These are phyloP conservation scores for Pelomyxa schiedti DNA, from an alignment of 78 protist genomes.

Conservation along the genomic window DNA sequence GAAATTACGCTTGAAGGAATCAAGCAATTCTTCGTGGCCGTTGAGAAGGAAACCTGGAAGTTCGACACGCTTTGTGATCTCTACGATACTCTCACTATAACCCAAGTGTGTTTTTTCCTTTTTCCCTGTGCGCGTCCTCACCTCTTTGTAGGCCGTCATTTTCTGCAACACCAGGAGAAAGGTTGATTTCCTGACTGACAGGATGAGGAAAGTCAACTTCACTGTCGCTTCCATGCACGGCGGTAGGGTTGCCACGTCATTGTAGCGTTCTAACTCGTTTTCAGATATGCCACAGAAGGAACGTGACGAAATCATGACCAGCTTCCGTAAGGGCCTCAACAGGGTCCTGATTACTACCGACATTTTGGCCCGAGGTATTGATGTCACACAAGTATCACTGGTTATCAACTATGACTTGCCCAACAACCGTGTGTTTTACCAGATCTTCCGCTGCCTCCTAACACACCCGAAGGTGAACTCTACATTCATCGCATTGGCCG, in stretches of 20 bases:
- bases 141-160: constrained; percentile 68
- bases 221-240: constrained; percentile 94
- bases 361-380: constrained; percentile 89
- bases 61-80: constrained; percentile 98
- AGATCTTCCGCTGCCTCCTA: constrained; percentile 72
- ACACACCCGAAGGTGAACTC: constrained; percentile 46
- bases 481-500: constrained; percentile 76
- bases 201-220: constrained; percentile 81
- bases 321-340: constrained; percentile 73
- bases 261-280: too few relatives aligned
- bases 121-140: neutral
- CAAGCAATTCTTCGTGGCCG: constrained; percentile 90
- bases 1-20: constrained; percentile 95
- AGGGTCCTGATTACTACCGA: constrained; percentile 93
- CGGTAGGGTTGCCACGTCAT: too few relatives aligned
- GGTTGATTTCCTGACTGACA: constrained; percentile 75
- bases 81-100: constrained; percentile 92
- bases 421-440: constrained; percentile 69
- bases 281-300: constrained; percentile 83
- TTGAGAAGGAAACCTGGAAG: constrained; percentile 97
- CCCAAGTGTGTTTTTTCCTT: constrained; percentile 50
- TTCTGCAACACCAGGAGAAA: constrained; percentile 91
- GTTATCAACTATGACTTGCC: constrained; percentile 82
- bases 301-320: constrained; percentile 77
- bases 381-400: constrained; percentile 71